These are phyloP conservation scores for Termitomyces sp. DNA, from an alignment of 768 basidiomycete species.

Conservation along the genomic window DNA sequence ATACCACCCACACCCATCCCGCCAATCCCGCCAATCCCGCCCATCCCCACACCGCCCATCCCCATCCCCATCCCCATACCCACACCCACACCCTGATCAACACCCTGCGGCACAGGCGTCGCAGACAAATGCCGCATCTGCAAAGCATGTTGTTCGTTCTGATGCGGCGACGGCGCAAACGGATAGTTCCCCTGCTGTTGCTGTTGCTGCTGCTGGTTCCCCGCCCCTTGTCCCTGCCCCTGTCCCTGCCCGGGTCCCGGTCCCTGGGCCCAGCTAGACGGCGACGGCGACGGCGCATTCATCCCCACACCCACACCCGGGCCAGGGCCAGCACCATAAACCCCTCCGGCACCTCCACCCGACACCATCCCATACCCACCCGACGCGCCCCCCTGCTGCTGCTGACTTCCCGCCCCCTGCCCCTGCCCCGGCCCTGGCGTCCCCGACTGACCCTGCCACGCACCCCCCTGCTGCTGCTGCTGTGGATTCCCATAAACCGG, in stretches of 20 bases:
- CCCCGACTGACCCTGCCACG: slow-evolving; percentile 17
- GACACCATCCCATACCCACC: slow-evolving; percentile 36
- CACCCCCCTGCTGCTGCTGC: slow-evolving; percentile 9
- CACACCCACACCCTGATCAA: slow-evolving; percentile 14
- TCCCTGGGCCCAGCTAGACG: neutral
- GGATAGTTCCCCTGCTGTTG: slow-evolving; percentile 24
- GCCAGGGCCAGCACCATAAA: slow-evolving; percentile 6
- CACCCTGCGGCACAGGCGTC: slow-evolving; percentile 37
- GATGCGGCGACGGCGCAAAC: slow-evolving; percentile 31
- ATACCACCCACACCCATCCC: neutral
- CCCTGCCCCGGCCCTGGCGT: slow-evolving; percentile 5
- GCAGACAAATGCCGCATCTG: slow-evolving; percentile 40
- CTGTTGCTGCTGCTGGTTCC: no score
- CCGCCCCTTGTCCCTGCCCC: neutral
- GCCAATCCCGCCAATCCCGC: slow-evolving; percentile 12
- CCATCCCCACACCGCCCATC: slow-evolving; percentile 18
- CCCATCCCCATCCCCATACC: no score
- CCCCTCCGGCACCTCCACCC: slow-evolving; percentile 28
- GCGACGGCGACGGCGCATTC: slow-evolving; percentile 24
- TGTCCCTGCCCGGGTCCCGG: neutral
- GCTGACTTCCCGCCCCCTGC: slow-evolving; percentile 22
- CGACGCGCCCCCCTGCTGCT: slow-evolving; percentile 15
- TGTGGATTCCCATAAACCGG: slow-evolving; percentile 28
- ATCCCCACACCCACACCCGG: neutral
- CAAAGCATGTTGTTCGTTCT: slow-evolving; percentile 24